Base-by-base conservation (phyloP, 2,329 filamentous ascomycete species). In the Nothophaeocryptopus gaeumannii region DNA sequence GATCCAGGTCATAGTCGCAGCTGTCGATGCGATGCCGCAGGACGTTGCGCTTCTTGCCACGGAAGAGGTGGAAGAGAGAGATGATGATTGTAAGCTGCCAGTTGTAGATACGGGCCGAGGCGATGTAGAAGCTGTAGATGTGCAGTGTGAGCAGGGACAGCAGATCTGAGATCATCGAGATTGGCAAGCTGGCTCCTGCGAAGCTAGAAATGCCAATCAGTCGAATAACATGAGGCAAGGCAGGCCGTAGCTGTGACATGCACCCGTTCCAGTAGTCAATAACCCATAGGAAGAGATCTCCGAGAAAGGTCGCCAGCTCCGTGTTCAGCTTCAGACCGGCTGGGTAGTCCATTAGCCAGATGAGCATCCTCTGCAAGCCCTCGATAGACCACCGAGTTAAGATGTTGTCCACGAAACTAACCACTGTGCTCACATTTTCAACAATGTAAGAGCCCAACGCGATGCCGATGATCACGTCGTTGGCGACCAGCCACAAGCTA, bases 381-480 rank as follows among this genome's bases (percentile, higher is more conserved):
- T 92, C 84, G 26, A 99, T 88, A 0, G 91, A 95, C 75, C 95
- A 99, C 8, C 80, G 79, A 45, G 80, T 83, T 39, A 97, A 77
- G 16, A 95, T 74, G 38, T 77, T 76, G 60, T 88, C 88, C 58
- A 97, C 88, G 64, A 87, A 83, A 45, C 82, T 78, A 2, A 90
- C 90, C 1, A 96, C 89, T 77, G 86, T 89, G 47, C 83, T 79
- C 2, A 89, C 85, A 63, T 99, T 96, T 67, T 99, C 93, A 55
- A 97, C 92, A 54, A 99, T 95, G 68, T 96, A 99, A 1, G 90
- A 95, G 0, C 93, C 95, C 7, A 99, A 73, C 1, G 93, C 93
- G 59, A 99, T 96, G 20, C 93, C 95, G 52, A 99, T 97, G 58
- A 99, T 99, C 39, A 99, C 87, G 72, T 99, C 93, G 72, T 99